Evolutionary conservation across 73 alveolate genomes (phyloP).

Genomic region (Halteria grandinella): DNA sequence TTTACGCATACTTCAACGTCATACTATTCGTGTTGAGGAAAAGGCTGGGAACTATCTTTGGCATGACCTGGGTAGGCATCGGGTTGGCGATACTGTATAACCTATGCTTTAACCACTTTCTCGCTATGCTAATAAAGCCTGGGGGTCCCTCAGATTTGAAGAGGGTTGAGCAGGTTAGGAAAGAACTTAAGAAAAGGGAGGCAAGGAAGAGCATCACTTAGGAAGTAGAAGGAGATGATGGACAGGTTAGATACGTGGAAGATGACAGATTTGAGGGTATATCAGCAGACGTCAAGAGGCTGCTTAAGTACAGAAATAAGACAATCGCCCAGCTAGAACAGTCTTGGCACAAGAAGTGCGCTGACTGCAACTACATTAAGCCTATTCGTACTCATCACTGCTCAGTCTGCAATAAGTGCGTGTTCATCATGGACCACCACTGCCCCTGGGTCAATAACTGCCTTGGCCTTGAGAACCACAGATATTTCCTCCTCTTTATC

Average conservation of each 20-base stretch:
- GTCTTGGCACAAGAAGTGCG: constrained; percentile 80
- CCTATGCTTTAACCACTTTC: constrained; percentile 16
- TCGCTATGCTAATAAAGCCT: constrained; percentile 40
- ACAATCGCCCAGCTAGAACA: constrained; percentile 9
- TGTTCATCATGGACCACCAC: constrained; percentile 92
- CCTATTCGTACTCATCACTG: constrained; percentile 96
- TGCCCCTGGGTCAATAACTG: constrained; percentile 80
- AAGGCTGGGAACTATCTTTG: constrained; percentile 30
- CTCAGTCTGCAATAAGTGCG: constrained; percentile 90
- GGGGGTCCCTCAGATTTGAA: constrained; percentile 33
- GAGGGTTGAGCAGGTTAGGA: constrained; percentile 14
- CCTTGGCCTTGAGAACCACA: constrained; percentile 54
- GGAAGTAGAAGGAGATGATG: constrained; percentile 22
- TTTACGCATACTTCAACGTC: constrained; percentile 31
- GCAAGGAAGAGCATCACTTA: constrained; percentile 8
- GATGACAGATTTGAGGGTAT: constrained; percentile 47
- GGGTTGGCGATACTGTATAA: constrained; percentile 14
- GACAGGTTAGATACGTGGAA: constrained; percentile 6
- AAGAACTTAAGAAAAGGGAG: constrained; percentile 23
- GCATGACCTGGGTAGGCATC: constrained; percentile 34
- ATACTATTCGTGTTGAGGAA: constrained; percentile 16
- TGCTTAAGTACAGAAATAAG: constrained; percentile 36
- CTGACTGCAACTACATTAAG: constrained; percentile 84
- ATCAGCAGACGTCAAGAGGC: constrained; percentile 35
- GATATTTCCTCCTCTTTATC: constrained; percentile 54